Conservation (phyloP, 768 basidiomycete species). For the Coprinellus aureogranulatus region DNA sequence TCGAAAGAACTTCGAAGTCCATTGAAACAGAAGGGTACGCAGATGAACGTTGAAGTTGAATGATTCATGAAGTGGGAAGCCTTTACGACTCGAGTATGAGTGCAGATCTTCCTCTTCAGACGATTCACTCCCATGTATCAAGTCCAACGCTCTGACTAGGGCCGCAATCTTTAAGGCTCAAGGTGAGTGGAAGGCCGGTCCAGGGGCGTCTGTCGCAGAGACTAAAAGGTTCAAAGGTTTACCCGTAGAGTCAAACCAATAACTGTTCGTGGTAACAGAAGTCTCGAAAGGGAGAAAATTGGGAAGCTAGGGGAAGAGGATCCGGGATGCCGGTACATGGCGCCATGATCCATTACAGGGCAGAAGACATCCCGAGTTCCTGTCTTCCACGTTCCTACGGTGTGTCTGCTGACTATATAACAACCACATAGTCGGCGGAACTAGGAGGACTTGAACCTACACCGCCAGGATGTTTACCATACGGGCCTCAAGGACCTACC, state of each 20-base stretch:
- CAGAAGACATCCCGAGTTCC: not conserved
- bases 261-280: slow-evolving; percentile 1
- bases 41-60: too few relatives aligned
- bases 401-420: slow-evolving; percentile 2
- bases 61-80: too few relatives aligned
- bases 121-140: too few relatives aligned
- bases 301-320: not conserved
- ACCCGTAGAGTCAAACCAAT: not conserved
- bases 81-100: too few relatives aligned
- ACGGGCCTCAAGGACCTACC: not conserved
- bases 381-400: not conserved
- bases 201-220: too few relatives aligned
- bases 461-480: slow-evolving; percentile 1
- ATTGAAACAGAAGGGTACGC: too few relatives aligned
- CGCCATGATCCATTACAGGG: not conserved
- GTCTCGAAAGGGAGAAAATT: not conserved
- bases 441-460: not conserved
- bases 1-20: too few relatives aligned
- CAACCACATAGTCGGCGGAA: not conserved
- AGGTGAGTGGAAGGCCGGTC: too few relatives aligned
- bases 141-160: too few relatives aligned
- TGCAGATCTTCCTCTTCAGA: too few relatives aligned
- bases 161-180: too few relatives aligned
- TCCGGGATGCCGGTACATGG: slow-evolving; percentile 1
- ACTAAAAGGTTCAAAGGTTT: not conserved